Evolutionary conservation across 202 grass and related monocot genomes (phyloP).

Genomic region (Dendrocalamus latiflorus): DNA sequence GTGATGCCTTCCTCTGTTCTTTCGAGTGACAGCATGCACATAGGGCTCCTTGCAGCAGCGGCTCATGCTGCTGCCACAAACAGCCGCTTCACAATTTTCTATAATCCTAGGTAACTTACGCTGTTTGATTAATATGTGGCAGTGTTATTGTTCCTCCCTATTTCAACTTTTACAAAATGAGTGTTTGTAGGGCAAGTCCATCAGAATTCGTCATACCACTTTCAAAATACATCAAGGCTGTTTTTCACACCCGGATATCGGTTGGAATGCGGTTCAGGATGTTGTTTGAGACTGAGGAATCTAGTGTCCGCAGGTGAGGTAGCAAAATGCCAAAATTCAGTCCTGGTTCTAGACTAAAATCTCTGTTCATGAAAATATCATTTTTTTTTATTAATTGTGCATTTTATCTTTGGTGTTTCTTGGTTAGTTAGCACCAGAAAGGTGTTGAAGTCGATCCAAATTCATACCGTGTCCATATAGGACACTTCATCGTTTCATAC

Average conservation of each 20-base stretch:
- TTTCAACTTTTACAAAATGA: conserved; percentile 7
- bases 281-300: conserved; percentile 98
- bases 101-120: conserved; percentile 75
- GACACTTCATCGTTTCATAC: too few species aligned
- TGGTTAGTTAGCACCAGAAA: neutral
- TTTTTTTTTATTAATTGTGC: neutral
- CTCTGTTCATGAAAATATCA: neutral
- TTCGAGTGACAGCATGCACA: conserved; percentile 98
- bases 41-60: conserved; percentile 90
- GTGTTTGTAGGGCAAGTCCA: conserved; percentile 73
- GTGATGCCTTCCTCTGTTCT: conserved; percentile 94
- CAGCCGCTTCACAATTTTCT: conserved; percentile 97
- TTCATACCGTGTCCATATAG: too few species aligned
- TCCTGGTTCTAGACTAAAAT: conserved; percentile 8
- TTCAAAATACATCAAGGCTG: conserved; percentile 94
- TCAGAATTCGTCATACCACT: conserved; percentile 94
- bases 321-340: neutral
- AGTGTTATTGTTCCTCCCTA: neutral
- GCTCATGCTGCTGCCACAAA: conserved; percentile 99
- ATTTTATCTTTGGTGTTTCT: neutral
- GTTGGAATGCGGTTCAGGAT: conserved; percentile 96
- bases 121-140: neutral
- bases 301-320: conserved; percentile 87
- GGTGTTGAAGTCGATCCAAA: too few species aligned
- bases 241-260: conserved; percentile 88